Percentiles rank a stretch among this genome's conserved stretches.
Conservation (phyloP, 1,284 basidiomycete species). For the Ustilago tritici region DNA sequence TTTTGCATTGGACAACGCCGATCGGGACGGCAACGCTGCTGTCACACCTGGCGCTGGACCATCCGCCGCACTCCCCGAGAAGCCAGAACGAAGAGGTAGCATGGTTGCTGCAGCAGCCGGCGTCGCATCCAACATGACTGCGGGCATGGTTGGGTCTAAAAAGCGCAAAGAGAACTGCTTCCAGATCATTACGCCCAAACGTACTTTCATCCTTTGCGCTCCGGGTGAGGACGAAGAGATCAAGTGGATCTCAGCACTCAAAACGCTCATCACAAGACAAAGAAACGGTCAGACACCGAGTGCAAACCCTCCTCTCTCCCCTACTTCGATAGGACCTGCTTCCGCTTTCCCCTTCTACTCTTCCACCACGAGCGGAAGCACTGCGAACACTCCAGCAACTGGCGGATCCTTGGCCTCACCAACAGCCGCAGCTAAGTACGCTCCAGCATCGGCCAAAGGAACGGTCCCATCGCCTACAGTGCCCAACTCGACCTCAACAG, state of each 20-base stretch:
- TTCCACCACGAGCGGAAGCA: not conserved
- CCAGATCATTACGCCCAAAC: slow-evolving; percentile 95
- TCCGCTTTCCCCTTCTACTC: slow-evolving; percentile 32
- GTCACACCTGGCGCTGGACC: slow-evolving; percentile 18
- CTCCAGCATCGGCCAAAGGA: slow-evolving; percentile 5
- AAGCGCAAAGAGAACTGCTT: slow-evolving; percentile 77
- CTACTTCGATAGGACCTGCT: slow-evolving; percentile 16
- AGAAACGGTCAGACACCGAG: slow-evolving; percentile 43
- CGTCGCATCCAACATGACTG: slow-evolving; percentile 49
- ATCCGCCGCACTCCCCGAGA: slow-evolving; percentile 15
- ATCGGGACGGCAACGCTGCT: slow-evolving; percentile 16
- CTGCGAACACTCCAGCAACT: not conserved
- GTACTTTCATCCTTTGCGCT: slow-evolving; percentile 88
- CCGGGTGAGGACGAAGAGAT: slow-evolving; percentile 98
- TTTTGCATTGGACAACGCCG: slow-evolving; percentile 26
- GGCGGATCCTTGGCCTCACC: slow-evolving; percentile 13
- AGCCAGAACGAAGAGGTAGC: slow-evolving; percentile 41
- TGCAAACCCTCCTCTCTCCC: slow-evolving; percentile 29
- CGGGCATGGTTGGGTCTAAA: slow-evolving; percentile 44
- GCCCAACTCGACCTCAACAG: slow-evolving; percentile 3
- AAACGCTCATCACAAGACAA: slow-evolving; percentile 79
- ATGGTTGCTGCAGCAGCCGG: slow-evolving; percentile 52
- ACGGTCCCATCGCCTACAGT: slow-evolving; percentile 7
- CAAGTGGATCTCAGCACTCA: slow-evolving; percentile 93
- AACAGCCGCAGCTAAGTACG: slow-evolving; percentile 10